Conservation (phyloP, 208 protist species). For the Tritrichomonas foetus region DNA sequence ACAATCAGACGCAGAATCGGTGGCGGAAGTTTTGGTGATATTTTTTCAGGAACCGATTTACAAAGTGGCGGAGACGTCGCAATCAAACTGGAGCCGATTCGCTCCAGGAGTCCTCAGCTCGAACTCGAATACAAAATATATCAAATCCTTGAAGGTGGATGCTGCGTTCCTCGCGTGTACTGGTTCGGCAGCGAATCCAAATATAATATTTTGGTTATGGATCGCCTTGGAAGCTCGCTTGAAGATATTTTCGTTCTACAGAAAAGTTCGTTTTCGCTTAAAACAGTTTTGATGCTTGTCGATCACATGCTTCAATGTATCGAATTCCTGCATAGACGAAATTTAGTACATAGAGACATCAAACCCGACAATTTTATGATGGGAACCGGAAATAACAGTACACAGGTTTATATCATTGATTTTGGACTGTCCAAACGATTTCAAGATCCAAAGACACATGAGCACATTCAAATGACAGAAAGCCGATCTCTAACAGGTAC, state of each 20-base stretch:
- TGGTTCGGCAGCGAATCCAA: constrained; percentile 86
- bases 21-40: not conserved
- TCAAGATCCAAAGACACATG: not conserved
- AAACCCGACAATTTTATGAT: constrained; percentile 98
- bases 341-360: constrained; percentile 89
- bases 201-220: constrained; percentile 97
- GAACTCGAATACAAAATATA: constrained; percentile 89
- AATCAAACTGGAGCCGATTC: constrained; percentile 56
- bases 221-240: constrained; percentile 87
- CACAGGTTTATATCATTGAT: constrained; percentile 47
- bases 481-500: constrained; percentile 43
- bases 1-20: constrained; percentile 55
- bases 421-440: constrained; percentile 34
- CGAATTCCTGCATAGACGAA: constrained; percentile 87
- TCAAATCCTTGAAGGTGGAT: constrained; percentile 68
- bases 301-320: constrained; percentile 87
- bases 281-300: constrained; percentile 93
- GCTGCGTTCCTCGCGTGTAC: constrained; percentile 83
- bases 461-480: not conserved
- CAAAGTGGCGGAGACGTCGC: not conserved
- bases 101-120: constrained; percentile 83
- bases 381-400: constrained; percentile 71
- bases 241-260: constrained; percentile 91
- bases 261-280: constrained; percentile 79
- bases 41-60: not conserved